phyloP scores from a whole-genome alignment of 352 stramenopile genomes.

The Phytophthora pseudosyringae region DNA sequence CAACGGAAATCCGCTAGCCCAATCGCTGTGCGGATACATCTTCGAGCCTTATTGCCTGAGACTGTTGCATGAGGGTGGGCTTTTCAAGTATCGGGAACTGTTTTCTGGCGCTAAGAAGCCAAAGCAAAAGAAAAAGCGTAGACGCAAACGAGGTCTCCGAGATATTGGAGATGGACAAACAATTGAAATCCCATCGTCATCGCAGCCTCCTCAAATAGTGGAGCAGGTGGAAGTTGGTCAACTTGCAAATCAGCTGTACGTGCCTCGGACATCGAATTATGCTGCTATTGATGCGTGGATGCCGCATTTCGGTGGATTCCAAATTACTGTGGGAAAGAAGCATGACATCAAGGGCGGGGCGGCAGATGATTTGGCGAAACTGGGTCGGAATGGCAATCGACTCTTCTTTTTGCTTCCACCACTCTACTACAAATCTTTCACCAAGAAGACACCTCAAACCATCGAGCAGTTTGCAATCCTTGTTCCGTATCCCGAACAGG shows the following conservation, averaged over 20 bases:
- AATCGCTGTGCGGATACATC: constrained; percentile 42
- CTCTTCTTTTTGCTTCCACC: constrained; percentile 45
- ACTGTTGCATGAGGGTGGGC: constrained; percentile 37
- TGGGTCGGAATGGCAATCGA: constrained; percentile 37
- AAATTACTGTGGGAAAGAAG: constrained; percentile 38
- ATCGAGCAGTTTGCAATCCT: constrained; percentile 41
- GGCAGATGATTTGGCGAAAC: constrained; percentile 37
- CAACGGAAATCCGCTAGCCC: constrained; percentile 26
- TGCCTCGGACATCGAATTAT: constrained; percentile 35
- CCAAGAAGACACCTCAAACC: constrained; percentile 35
- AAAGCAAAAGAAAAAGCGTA: constrained; percentile 10
- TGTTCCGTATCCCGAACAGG: constrained; percentile 37
- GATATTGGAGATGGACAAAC: constrained; percentile 15
- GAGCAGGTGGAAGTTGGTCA: constrained; percentile 30
- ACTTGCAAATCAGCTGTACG: constrained; percentile 32
- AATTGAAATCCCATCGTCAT: constrained; percentile 29
- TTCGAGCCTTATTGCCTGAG: constrained; percentile 42
- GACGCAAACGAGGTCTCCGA: constrained; percentile 22
- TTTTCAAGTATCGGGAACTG: constrained; percentile 27
- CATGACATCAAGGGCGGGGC: constrained; percentile 30
- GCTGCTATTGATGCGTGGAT: constrained; percentile 41
- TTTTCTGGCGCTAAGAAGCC: constrained; percentile 26
- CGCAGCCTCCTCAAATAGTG: constrained; percentile 20
- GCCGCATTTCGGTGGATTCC: constrained; percentile 34
- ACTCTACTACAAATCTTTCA: constrained; percentile 41